These are phyloP conservation scores for Scenedesmus sp. DNA, from an alignment of 163 green algal species.

Conservation along the genomic window DNA sequence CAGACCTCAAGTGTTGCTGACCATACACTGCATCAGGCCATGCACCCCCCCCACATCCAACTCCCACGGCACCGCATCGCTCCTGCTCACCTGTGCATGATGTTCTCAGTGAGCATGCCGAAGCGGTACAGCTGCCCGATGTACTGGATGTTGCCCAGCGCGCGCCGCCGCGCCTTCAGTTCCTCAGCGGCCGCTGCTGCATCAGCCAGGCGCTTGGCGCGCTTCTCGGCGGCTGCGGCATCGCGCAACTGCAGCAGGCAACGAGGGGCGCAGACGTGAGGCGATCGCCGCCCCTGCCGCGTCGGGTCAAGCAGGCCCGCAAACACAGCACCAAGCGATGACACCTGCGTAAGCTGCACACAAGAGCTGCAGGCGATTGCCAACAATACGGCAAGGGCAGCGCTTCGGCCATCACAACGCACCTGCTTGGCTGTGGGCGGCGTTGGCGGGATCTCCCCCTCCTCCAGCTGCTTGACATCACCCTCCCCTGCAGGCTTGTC, in stretches of 20 bases:
- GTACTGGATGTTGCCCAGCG: slow-evolving; percentile 99
- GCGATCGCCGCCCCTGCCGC: too few relatives aligned
- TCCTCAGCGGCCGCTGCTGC: slow-evolving; percentile 65
- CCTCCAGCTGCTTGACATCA: slow-evolving; percentile 63
- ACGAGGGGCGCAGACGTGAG: too few relatives aligned
- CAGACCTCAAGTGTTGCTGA: too few relatives aligned
- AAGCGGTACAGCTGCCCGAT: slow-evolving; percentile 95
- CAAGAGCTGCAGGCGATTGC: too few relatives aligned
- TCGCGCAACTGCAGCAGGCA: slow-evolving; percentile 14
- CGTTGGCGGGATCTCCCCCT: slow-evolving; percentile 73
- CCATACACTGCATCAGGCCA: too few relatives aligned
- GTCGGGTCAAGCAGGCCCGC: too few relatives aligned
- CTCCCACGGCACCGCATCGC: not conserved
- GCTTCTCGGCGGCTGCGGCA: slow-evolving; percentile 53
- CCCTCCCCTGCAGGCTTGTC: slow-evolving; percentile 55
- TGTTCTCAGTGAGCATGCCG: slow-evolving; percentile 93
- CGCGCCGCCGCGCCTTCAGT: slow-evolving; percentile 83
- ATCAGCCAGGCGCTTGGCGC: slow-evolving; percentile 47
- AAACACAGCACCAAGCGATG: too few relatives aligned
- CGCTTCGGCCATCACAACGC: not conserved
- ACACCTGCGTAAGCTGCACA: too few relatives aligned
- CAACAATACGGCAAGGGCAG: too few relatives aligned
- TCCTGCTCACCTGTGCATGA: slow-evolving; percentile 86
- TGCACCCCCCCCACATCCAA: too few relatives aligned
- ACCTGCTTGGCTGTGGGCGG: slow-evolving; percentile 14